Evolutionary conservation across 345 rosid species (phyloP).

Genomic region (Murraya paniculata): DNA sequence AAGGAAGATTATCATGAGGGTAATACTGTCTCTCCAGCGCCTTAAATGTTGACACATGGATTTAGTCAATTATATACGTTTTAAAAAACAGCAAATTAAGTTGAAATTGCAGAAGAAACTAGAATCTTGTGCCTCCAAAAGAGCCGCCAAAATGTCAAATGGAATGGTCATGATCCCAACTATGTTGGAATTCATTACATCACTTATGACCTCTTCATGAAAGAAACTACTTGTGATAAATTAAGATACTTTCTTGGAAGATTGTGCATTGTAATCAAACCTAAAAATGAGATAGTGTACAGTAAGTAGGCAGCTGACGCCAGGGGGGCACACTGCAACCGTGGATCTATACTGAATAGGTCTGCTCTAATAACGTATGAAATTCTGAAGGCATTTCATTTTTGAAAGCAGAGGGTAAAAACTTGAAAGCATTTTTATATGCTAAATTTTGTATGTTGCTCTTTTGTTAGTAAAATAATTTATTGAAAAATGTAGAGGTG

Average conservation of each 20-base stretch:
- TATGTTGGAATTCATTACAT: not conserved
- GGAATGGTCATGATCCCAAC: not conserved
- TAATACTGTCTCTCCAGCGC: conserved; percentile 25
- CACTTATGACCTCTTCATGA: not conserved
- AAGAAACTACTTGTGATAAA: not conserved
- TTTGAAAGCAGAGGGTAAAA: not conserved
- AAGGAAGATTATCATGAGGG: conserved; percentile 82
- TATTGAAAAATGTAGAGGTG: not conserved
- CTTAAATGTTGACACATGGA: not conserved
- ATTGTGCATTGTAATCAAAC: not conserved
- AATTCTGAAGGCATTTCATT: not conserved
- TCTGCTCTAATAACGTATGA: not conserved
- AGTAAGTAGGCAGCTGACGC: not conserved
- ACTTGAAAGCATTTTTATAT: no score
- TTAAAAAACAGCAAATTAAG: not conserved
- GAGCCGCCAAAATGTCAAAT: not conserved
- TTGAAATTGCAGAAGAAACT: not conserved
- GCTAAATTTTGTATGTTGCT: not conserved
- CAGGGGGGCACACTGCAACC: not conserved
- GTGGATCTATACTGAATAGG: not conserved
- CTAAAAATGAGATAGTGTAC: not conserved
- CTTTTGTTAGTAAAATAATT: not conserved
- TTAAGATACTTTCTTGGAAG: not conserved
- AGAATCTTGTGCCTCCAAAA: not conserved
- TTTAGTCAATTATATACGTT: not conserved